phyloP scores from a whole-genome alignment of 2,329 filamentous ascomycete species.

The Monosporascus sp. region DNA sequence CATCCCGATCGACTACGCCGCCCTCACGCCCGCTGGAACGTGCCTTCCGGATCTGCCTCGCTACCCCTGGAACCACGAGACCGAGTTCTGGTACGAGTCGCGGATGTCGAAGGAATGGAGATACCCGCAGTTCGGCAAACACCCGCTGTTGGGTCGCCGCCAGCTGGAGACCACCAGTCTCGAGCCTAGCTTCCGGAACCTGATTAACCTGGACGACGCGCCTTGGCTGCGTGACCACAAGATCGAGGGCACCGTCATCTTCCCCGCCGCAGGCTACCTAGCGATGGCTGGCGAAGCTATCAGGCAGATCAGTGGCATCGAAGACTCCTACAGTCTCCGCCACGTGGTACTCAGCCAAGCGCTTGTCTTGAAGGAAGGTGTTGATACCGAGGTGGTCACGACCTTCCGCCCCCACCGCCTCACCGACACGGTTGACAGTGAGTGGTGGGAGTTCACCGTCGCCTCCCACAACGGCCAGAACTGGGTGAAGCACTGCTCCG shows the following conservation, averaged over 20 bases:
- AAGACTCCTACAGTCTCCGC: slow-evolving; percentile 11
- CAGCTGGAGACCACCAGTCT: slow-evolving; percentile 22
- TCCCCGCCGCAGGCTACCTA: slow-evolving; percentile 38
- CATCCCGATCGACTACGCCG: slow-evolving; percentile 5
- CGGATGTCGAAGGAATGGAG: slow-evolving; percentile 13
- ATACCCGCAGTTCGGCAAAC: slow-evolving; percentile 11
- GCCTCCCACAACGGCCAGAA: slow-evolving; percentile 15
- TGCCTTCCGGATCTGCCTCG: slow-evolving; percentile 13
- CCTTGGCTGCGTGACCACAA: slow-evolving; percentile 42
- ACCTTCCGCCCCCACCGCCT: slow-evolving; percentile 14
- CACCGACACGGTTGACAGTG: slow-evolving; percentile 13
- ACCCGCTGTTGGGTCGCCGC: slow-evolving; percentile 25
- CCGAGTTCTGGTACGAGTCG: slow-evolving; percentile 15
- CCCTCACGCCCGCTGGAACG: slow-evolving; percentile 5
- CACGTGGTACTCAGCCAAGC: slow-evolving; percentile 18
- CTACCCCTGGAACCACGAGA: slow-evolving; percentile 17
- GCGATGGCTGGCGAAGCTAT: slow-evolving; percentile 37
- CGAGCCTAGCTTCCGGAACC: slow-evolving; percentile 35
- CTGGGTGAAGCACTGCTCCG: slow-evolving; percentile 25
- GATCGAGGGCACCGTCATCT: slow-evolving; percentile 32
- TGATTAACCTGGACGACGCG: slow-evolving; percentile 30
- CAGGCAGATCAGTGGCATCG: slow-evolving; percentile 10
- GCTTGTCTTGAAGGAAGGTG: slow-evolving; percentile 13
- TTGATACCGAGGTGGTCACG: slow-evolving; percentile 19
- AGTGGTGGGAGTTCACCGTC: slow-evolving; percentile 24